Evolutionary conservation across 768 basidiomycete species (phyloP).

Genomic region (Agrocybe chaxingu): DNA sequence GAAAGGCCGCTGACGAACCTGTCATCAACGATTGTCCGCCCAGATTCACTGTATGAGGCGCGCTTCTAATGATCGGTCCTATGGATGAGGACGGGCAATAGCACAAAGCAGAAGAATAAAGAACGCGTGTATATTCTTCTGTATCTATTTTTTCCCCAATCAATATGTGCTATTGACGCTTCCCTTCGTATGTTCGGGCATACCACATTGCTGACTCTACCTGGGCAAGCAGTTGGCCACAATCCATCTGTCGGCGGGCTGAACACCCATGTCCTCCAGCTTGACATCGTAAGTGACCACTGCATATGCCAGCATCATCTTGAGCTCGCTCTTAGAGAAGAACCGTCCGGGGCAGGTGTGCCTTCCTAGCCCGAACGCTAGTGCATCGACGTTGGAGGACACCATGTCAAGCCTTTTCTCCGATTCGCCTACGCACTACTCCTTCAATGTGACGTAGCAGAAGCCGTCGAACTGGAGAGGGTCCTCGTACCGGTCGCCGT

Average conservation of each 20-base stretch:
- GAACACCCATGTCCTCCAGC: slow-evolving; percentile 14
- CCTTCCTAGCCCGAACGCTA: slow-evolving; percentile 19
- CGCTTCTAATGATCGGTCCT: too few species aligned
- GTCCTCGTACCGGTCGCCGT: slow-evolving; percentile 10
- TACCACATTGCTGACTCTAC: too few species aligned
- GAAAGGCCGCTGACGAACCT: too few species aligned
- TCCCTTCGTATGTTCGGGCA: too few species aligned
- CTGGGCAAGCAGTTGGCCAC: slow-evolving; percentile 3
- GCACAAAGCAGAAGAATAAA: too few species aligned
- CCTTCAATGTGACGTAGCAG: slow-evolving; percentile 17
- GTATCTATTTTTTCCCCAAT: too few species aligned
- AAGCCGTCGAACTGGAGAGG: slow-evolving; percentile 18
- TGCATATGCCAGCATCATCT: slow-evolving; percentile 20
- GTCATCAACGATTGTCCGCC: too few species aligned
- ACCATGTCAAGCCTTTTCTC: slow-evolving; percentile 11
- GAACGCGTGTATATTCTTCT: too few species aligned
- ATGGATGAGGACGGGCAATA: too few species aligned
- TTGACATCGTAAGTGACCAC: slow-evolving; percentile 22
- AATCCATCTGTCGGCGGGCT: slow-evolving; percentile 8
- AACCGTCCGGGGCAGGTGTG: slow-evolving; percentile 18
- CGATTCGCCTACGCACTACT: background rate
- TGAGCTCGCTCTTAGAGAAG: slow-evolving; percentile 18
- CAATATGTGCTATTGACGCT: too few species aligned
- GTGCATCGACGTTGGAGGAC: slow-evolving; percentile 5
- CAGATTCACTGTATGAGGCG: too few species aligned